Conservation (phyloP, 495 filamentous ascomycete species). For the Xylaria scruposa region DNA sequence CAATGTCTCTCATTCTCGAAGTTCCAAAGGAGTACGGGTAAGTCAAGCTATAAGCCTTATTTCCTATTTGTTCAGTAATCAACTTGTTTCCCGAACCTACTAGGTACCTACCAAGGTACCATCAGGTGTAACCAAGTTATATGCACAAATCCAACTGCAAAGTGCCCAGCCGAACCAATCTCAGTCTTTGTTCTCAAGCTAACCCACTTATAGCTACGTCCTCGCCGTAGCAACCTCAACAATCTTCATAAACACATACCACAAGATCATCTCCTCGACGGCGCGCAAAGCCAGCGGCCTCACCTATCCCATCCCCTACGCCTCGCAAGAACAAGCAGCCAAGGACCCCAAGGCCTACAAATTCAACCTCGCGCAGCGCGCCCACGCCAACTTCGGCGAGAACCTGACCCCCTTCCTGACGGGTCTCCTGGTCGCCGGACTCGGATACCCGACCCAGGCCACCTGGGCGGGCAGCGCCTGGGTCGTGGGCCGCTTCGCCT, state of each 20-base stretch:
- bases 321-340: conserved; percentile 61
- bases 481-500: conserved; percentile 61
- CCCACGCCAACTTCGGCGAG: conserved; percentile 75
- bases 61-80: neutral
- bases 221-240: conserved; percentile 66
- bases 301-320: conserved; percentile 70
- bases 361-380: conserved; percentile 70
- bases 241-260: conserved; percentile 61
- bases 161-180: neutral
- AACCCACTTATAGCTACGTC: conserved; percentile 51
- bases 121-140: neutral
- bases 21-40: conserved; percentile 54
- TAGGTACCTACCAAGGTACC: no score
- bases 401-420: conserved; percentile 65
- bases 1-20: conserved; percentile 34
- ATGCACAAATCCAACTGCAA: neutral
- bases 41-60: conserved; percentile 19
- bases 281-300: conserved; percentile 63
- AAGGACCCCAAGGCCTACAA: conserved; percentile 57
- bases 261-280: conserved; percentile 51
- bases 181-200: neutral
- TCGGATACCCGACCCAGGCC: conserved; percentile 63
- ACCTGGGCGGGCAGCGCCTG: conserved; percentile 62
- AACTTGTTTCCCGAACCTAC: neutral
- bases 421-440: conserved; percentile 60